phyloP scores from a whole-genome alignment of 805 yeast genomes.

The Metschnikowia reukaufii region DNA sequence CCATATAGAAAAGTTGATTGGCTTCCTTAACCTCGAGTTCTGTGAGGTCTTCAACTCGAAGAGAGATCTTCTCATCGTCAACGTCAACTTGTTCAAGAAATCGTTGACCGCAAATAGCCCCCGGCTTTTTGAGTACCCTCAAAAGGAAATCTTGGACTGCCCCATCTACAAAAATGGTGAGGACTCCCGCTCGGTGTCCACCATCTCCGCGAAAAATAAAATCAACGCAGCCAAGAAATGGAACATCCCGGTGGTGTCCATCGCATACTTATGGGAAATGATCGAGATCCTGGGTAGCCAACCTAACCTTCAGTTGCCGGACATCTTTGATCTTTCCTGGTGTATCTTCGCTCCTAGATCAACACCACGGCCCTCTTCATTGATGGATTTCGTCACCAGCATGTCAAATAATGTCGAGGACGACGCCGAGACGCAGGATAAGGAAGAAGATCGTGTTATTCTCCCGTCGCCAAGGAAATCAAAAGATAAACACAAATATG shows the following conservation, averaged over 20 bases:
- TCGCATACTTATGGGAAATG: conserved; percentile 55
- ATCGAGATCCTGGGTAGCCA: conserved; percentile 27
- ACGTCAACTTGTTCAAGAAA: conserved; percentile 45
- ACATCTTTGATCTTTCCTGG: conserved; percentile 50
- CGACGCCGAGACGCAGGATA: background rate
- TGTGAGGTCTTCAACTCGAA: conserved; percentile 48
- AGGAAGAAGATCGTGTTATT: conserved; percentile 26
- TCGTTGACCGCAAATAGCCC: conserved; percentile 43
- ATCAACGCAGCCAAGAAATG: conserved; percentile 58
- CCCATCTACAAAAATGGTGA: conserved; percentile 29
- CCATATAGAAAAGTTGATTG: conserved; percentile 65
- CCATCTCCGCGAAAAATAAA: conserved; percentile 50
- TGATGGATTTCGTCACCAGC: conserved; percentile 18
- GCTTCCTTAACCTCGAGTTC: conserved; percentile 51
- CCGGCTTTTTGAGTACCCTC: conserved; percentile 37
- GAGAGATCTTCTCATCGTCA: conserved; percentile 58
- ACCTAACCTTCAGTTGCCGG: conserved; percentile 32
- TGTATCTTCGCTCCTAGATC: conserved; percentile 53
- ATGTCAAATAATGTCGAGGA: background rate
- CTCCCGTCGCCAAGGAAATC: conserved; percentile 56
- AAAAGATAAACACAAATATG: conserved; percentile 44
- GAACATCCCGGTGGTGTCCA: conserved; percentile 57
- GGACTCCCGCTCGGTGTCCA: conserved; percentile 30
- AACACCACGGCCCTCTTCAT: conserved; percentile 23
- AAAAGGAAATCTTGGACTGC: conserved; percentile 33